Evolutionary conservation across 1,284 basidiomycete species (phyloP), one percentile per base, ranked within the genome.

Genomic region (Apiotrichum veenhuisii): DNA sequence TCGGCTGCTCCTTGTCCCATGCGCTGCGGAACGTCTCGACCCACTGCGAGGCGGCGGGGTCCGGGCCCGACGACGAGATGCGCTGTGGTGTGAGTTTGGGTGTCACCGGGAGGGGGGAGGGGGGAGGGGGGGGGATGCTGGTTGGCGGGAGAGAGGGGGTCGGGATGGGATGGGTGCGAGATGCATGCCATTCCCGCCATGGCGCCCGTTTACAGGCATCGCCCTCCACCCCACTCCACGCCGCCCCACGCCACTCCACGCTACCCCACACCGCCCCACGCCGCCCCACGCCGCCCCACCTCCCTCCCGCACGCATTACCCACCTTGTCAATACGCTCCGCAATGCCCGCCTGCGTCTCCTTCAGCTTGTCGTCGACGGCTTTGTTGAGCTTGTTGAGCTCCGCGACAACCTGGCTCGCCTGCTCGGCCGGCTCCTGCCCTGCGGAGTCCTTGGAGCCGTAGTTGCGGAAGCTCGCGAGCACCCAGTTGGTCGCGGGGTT

Each of bases 401-500:
- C 56, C 34, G 49, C 47, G 18, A 57, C 33, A 2, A 53, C 56
- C 46, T 44, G 34, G 41, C 47, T 53, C 17, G 56, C 56, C 11
- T 22, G n/a, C 22, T 22, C 41, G 17, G 56, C 56, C 30, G 45
- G 40, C 18, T 44, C 46, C 27, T 40, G 34, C 7, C 14, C 50
- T 25, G 40, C 50, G 1, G 41, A 22, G 22, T 20, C 52, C 25
- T 11, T 1, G 15, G 46, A 45, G 1, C 51, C 34, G 41, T 27
- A 51, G n/a, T 20, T 11, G 26, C 33, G 18, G 51, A 57, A 57
- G 46, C 51, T 53, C 25, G 53, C 38, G n/a, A 57, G 56, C 41
- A 57, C 56, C 56, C 56, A 57, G 51, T 53, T 46, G 1, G 56
- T 57, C 0, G 56, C 56, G 0, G 56, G 56, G 56, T 57, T 57